These are phyloP conservation scores for Ustilago nuda DNA, from an alignment of 1,284 basidiomycete species.

Conservation along the genomic window DNA sequence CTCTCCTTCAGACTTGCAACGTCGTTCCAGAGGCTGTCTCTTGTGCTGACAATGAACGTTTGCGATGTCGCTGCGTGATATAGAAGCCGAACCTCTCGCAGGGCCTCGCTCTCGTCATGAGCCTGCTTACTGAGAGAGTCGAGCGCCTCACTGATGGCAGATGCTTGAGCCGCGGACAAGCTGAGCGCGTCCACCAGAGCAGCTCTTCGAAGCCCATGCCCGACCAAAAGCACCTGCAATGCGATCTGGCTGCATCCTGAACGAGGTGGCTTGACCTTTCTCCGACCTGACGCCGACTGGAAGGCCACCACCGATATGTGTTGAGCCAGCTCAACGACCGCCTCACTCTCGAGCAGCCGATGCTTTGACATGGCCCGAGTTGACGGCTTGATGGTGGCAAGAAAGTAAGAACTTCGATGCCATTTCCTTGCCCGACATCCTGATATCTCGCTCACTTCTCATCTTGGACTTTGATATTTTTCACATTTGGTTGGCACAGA, in stretches of 20 bases:
- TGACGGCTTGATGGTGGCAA: background rate
- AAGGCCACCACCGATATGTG: constrained; percentile 6
- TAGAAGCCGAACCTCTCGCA: constrained; percentile 15
- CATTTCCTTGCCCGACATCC: background rate
- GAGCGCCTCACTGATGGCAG: constrained; percentile 15
- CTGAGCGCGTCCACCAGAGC: constrained; percentile 27
- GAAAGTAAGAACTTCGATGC: background rate
- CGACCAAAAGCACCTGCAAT: constrained; percentile 22
- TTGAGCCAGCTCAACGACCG: constrained; percentile 9
- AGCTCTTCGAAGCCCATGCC: constrained; percentile 28
- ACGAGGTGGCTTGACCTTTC: constrained; percentile 6
- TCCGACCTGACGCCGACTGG: background rate
- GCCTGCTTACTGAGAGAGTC: background rate
- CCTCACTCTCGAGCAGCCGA: background rate
- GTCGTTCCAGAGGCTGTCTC: constrained; percentile 20
- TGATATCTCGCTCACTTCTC: constrained; percentile 1
- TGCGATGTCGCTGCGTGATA: constrained; percentile 25
- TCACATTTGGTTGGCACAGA: background rate
- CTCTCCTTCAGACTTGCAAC: background rate
- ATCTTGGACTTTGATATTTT: background rate
- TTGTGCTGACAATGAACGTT: constrained; percentile 22
- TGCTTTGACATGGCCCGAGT: background rate
- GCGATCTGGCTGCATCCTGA: constrained; percentile 27
- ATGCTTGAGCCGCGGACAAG: constrained; percentile 17
- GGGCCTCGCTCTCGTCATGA: background rate